Percentiles rank a stretch among this genome's conserved stretches.
phyloP scores from a whole-genome alignment of 208 protist genomes.

The Leishmania lainsoni region DNA sequence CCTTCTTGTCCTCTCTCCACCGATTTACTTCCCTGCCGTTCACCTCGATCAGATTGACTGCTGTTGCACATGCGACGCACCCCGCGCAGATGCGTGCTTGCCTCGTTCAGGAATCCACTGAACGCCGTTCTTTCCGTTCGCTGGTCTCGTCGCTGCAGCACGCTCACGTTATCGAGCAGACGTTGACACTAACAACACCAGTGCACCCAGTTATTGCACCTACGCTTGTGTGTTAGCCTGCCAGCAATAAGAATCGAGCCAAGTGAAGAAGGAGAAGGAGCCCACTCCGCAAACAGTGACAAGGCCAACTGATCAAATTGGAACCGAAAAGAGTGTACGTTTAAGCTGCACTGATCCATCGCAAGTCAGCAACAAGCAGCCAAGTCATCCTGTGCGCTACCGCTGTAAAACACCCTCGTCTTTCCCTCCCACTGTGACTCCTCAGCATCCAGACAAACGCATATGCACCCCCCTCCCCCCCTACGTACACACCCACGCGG shows the following conservation, averaged over 20 bases:
- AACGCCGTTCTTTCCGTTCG: not conserved
- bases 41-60: not conserved
- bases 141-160: not conserved
- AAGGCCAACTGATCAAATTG: too few relatives aligned
- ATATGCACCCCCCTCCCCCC: not conserved
- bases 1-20: not conserved
- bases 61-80: not conserved
- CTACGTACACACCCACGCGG: too few relatives aligned
- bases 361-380: not conserved
- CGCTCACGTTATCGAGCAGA: too few relatives aligned
- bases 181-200: too few relatives aligned
- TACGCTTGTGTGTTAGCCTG: too few relatives aligned
- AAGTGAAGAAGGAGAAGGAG: not conserved
- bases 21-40: not conserved
- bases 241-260: not conserved
- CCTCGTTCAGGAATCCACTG: not conserved
- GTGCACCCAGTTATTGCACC: too few relatives aligned
- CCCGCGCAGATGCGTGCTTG: not conserved
- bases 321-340: not conserved
- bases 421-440: not conserved
- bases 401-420: not conserved
- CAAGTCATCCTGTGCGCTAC: not conserved
- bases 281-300: too few relatives aligned
- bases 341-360: not conserved
- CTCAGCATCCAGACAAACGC: not conserved